Evolutionary conservation across 2,329 filamentous ascomycete species (phyloP).

Genomic region (Alternaria metachromatica): DNA sequence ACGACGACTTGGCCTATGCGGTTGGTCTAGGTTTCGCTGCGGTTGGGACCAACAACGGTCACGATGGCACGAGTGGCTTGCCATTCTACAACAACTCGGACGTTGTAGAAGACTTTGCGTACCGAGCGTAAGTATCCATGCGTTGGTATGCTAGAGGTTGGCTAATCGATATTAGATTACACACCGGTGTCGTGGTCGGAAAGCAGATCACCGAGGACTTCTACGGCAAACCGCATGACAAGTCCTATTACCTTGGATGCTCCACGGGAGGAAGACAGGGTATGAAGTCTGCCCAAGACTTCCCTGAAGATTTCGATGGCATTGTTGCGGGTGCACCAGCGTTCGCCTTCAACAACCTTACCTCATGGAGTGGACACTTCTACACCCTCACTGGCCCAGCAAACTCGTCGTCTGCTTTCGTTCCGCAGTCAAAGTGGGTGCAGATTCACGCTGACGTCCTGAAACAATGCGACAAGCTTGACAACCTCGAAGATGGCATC

Average conservation of each 20-base stretch:
- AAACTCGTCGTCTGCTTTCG: constrained; percentile 47
- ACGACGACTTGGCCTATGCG: constrained; percentile 49
- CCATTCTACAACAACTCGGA: constrained; percentile 57
- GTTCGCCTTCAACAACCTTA: constrained; percentile 43
- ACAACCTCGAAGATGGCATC: constrained; percentile 58
- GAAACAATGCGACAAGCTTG: constrained; percentile 58
- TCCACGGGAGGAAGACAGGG: constrained; percentile 49
- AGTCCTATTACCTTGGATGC: constrained; percentile 50
- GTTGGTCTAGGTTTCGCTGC: constrained; percentile 49
- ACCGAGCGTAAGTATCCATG: constrained; percentile 43
- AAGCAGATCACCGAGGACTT: constrained; percentile 51
- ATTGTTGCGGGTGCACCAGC: constrained; percentile 47
- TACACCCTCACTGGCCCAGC: constrained; percentile 33
- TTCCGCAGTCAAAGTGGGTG: constrained; percentile 50
- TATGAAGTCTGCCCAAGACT: constrained; percentile 43
- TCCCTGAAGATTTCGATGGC: constrained; percentile 48
- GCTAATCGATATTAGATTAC: constrained; percentile 33
- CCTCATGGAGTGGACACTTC: constrained; percentile 43
- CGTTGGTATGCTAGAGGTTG: background rate
- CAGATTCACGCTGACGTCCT: constrained; percentile 52
- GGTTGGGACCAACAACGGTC: constrained; percentile 52
- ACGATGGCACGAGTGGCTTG: constrained; percentile 53
- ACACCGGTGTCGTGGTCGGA: constrained; percentile 43
- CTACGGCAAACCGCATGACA: constrained; percentile 50
- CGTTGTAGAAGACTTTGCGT: constrained; percentile 58